Conservation (phyloP, 768 basidiomycete genomes). For the Termitomyces sp. region DNA sequence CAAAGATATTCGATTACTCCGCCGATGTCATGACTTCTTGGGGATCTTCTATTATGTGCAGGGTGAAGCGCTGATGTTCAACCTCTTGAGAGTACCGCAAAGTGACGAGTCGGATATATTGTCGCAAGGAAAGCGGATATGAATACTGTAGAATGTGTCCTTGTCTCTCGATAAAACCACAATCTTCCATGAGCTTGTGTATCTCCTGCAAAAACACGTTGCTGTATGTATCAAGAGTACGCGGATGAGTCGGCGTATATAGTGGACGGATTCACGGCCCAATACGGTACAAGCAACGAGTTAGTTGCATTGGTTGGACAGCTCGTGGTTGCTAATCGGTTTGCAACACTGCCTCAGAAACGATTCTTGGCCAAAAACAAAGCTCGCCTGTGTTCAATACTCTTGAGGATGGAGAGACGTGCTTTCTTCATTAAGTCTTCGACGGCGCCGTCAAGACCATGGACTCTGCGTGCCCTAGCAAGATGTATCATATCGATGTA, state of each 20-base stretch:
- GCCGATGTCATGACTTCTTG: not conserved
- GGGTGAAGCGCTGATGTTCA: not conserved
- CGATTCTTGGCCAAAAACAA: not conserved
- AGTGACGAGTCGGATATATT: not conserved
- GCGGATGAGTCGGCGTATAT: not conserved
- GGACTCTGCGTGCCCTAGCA: not conserved
- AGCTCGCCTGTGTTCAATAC: not conserved
- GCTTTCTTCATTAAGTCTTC: not conserved
- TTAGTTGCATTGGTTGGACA: not conserved
- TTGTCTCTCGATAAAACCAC: not conserved
- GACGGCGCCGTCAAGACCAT: no score
- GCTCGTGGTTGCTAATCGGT: not conserved
- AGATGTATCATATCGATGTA: no score
- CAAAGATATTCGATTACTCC: not conserved
- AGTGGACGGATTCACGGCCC: not conserved
- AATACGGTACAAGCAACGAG: not conserved
- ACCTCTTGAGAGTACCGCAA: not conserved
- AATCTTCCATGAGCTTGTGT: conserved; percentile 1
- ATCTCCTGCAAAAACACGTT: not conserved
- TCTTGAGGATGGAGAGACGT: not conserved
- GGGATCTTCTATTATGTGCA: not conserved
- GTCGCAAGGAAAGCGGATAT: not conserved
- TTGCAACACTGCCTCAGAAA: not conserved
- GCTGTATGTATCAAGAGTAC: not conserved
- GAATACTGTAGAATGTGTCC: not conserved